Evolutionary conservation across 345 rosid species (phyloP).

Genomic region (Eucalyptus sp.): DNA sequence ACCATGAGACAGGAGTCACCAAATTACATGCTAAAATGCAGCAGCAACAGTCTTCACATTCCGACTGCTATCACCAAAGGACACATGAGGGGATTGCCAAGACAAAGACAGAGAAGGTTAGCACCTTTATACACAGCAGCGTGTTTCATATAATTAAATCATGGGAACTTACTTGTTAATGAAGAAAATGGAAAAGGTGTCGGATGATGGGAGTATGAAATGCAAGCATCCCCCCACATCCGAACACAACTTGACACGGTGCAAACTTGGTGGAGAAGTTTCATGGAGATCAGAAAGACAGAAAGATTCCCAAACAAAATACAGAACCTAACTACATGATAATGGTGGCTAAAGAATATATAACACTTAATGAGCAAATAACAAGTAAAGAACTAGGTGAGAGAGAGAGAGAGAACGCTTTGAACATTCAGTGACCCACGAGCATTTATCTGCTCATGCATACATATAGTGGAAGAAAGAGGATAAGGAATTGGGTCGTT

Average conservation of each 20-base stretch:
- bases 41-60: neutral
- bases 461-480: neutral
- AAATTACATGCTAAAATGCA: neutral
- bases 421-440: neutral
- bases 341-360: neutral
- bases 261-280: neutral
- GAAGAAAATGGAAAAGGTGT: neutral
- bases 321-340: neutral
- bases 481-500: neutral
- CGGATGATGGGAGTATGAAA: neutral
- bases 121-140: neutral
- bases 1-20: neutral
- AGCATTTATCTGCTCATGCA: neutral
- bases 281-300: neutral
- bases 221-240: neutral
- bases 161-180: neutral
- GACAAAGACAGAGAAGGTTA: neutral
- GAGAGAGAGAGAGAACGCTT: neutral
- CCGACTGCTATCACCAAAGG: neutral
- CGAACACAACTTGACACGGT: neutral
- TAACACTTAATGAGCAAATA: neutral
- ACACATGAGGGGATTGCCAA: neutral
- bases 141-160: neutral
- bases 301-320: neutral
- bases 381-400: neutral